Conservation (phyloP, 495 filamentous ascomycete genomes). For the Aspergillus asperescens region DNA sequence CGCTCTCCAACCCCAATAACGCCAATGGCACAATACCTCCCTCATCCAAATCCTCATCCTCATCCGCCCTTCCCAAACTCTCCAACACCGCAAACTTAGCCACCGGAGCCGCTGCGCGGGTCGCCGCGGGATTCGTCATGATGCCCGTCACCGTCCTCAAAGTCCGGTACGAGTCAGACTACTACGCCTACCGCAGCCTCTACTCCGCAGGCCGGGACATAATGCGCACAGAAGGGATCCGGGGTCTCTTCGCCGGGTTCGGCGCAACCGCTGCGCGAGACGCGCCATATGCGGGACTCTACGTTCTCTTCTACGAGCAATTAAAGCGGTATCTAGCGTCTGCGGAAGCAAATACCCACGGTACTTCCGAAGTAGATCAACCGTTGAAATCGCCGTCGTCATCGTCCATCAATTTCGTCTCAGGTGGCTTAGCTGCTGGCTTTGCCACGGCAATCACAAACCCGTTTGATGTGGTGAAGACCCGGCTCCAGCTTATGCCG, state of each 20-base stretch:
- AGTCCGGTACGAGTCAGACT: constrained; percentile 83
- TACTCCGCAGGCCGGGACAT: constrained; percentile 69
- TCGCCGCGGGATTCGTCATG: constrained; percentile 79
- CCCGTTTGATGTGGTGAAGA: constrained; percentile 96
- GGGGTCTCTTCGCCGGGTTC: constrained; percentile 88
- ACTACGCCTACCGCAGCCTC: constrained; percentile 81
- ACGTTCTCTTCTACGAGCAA: constrained; percentile 93
- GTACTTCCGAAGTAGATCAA: background rate
- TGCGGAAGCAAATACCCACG: constrained; percentile 11
- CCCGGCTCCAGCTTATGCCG: constrained; percentile 85
- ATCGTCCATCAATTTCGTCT: constrained; percentile 76
- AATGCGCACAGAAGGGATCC: constrained; percentile 61
- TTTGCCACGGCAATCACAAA: constrained; percentile 85
- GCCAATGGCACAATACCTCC: constrained; percentile 5
- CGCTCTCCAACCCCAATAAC: background rate
- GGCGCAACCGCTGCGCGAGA: constrained; percentile 91
- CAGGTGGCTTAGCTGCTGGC: constrained; percentile 71
- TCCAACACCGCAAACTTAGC: constrained; percentile 79
- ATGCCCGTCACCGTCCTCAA: constrained; percentile 98
- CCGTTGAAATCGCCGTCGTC: constrained; percentile 36
- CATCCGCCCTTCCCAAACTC: constrained; percentile 76
- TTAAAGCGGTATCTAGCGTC: constrained; percentile 61
- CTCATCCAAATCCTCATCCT: constrained; percentile 36
- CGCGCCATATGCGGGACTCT: constrained; percentile 91
- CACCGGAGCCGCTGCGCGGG: constrained; percentile 77